Base-by-base conservation (phyloP, 345 rosid species). In the Linum lewisii region DNA sequence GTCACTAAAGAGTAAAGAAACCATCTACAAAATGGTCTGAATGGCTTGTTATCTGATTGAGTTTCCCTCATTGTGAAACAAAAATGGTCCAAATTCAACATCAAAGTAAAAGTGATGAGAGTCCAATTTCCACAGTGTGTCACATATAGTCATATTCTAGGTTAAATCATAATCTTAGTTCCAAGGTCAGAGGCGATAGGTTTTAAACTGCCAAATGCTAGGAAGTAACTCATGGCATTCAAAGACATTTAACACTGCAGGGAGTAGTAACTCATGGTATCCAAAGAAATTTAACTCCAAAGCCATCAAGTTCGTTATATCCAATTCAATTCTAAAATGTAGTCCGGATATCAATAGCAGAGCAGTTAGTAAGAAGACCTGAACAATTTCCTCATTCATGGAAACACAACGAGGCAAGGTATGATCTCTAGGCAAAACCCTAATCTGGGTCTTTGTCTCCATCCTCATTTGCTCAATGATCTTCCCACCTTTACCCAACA, bases 391-490 rank as follows among this genome's bases (percentile, higher is more conserved):
- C 72, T 87, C 97, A 16, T 86, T 55, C 77, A 62, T 77, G 37
- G 93, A 75, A 70, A 94, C 88, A 55, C 99, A 90, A 26, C 84
- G 95, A 61, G 99, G 99, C 60, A 94, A 73, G 11, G 82, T 70
- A 79, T 71, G 84, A 66, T 94, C 99, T 63, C 99, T 70, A 8
- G 99, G 99, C 51, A 94, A 77, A 79, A 94, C 79, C 82, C 99
- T 83, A 75, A 94, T 94, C 82, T 94, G 96, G 45, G 99, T 94
- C 87, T 94, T 90, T 21, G 99, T 94, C 67, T 87, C 97, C 47
- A 84, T 83, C 77, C 99, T 90, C 99, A 94, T 94, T 69, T 90
- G 99, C 81, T 94, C 99, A 38, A 94, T 87, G 18, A 94, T 94
- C 76, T 90, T 94, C 57, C 99, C 99, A 50, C 93, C 96, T 81